These are phyloP conservation scores for Viridothelium virens DNA, from an alignment of 495 filamentous ascomycete species.

Conservation along the genomic window DNA sequence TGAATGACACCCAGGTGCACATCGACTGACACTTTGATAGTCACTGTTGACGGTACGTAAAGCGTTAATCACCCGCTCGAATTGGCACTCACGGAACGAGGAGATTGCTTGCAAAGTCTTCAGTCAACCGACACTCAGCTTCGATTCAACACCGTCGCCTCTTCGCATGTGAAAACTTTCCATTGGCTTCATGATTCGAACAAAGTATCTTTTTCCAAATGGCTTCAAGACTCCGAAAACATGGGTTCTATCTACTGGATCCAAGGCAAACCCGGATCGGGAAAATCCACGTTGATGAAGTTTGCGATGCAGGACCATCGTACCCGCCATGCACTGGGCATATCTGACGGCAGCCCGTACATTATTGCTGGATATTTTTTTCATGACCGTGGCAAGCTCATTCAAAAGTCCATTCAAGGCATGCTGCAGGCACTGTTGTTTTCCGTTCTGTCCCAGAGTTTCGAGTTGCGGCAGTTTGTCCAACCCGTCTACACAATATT, in stretches of 20 bases:
- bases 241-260: slow-evolving; percentile 13
- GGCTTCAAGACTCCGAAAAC: neutral
- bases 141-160: slow-evolving; percentile 10
- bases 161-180: slow-evolving; percentile 24
- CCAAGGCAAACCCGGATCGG: neutral
- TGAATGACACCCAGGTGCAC: neutral
- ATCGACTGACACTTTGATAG: neutral
- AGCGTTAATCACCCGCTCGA: neutral
- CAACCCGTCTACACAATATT: neutral
- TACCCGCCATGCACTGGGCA: slow-evolving; percentile 10
- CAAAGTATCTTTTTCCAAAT: slow-evolving; percentile 7
- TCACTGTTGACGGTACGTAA: neutral
- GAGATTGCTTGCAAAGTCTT: neutral
- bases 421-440: neutral
- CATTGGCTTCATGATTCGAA: slow-evolving; percentile 21
- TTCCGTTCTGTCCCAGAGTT: neutral
- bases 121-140: neutral
- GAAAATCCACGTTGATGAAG: neutral
- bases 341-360: slow-evolving; percentile 4
- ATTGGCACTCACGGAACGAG: neutral
- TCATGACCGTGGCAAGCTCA: slow-evolving; percentile 25
- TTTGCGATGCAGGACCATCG: slow-evolving; percentile 13
- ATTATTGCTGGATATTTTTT: slow-evolving; percentile 26
- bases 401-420: slow-evolving; percentile 23
- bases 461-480: neutral